Conservation (phyloP, 2,329 filamentous ascomycete genomes). For the Monilinia fructicola region DNA sequence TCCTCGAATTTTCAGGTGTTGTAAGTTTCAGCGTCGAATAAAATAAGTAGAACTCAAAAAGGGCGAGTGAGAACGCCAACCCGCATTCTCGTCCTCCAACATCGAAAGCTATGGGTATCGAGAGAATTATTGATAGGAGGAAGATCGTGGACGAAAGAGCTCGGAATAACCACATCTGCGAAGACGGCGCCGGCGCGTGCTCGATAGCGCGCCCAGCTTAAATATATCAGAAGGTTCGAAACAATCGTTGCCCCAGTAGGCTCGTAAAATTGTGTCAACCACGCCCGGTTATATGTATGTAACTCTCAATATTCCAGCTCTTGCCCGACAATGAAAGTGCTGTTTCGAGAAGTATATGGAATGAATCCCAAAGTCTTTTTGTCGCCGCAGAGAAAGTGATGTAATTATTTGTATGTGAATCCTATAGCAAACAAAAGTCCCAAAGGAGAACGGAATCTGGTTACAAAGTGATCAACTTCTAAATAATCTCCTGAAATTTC, state of each 20-base stretch:
- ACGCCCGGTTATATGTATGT: background rate
- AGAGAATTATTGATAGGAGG: conserved; percentile 88
- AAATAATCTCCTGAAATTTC: background rate
- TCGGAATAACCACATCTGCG: conserved; percentile 80
- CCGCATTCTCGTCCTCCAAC: conserved; percentile 93
- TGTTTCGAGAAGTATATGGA: background rate
- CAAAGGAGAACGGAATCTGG: conserved; percentile 16
- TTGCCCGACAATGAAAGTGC: conserved; percentile 2
- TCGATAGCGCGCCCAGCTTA: conserved; percentile 44
- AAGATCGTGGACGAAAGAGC: conserved; percentile 79
- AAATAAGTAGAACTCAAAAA: conserved; percentile 87
- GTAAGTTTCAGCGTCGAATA: conserved; percentile 78
- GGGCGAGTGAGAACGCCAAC: conserved; percentile 85
- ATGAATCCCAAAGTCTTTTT: background rate
- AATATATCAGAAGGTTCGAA: conserved; percentile 19
- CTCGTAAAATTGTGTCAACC: background rate
- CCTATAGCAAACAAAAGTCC: background rate
- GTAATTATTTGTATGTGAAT: background rate
- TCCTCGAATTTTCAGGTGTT: conserved; percentile 74
- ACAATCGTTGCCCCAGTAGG: conserved; percentile 8
- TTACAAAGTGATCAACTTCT: conserved; percentile 4
- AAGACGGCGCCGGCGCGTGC: conserved; percentile 50
- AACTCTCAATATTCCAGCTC: background rate
- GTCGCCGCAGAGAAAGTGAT: background rate
- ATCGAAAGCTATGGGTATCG: conserved; percentile 95